Conservation (phyloP, 257 asterid genomes). For the Osmanthus fragrans region DNA sequence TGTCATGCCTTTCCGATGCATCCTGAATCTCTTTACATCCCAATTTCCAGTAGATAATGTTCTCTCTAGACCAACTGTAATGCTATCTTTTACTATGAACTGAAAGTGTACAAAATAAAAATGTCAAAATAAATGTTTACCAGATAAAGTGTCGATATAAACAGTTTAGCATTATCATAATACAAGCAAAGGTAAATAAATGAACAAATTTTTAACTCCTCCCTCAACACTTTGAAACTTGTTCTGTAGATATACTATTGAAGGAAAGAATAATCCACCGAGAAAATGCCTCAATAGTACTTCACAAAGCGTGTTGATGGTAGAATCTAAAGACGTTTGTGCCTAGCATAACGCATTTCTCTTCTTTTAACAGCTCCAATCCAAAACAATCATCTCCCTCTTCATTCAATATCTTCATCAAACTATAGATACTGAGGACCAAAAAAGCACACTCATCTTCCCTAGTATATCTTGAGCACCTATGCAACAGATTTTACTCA, state of each 20-base stretch:
- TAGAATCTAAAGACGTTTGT: background rate
- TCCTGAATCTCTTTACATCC: constrained; percentile 82
- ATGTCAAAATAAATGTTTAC: background rate
- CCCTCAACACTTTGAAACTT: background rate
- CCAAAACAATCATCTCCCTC: constrained; percentile 10
- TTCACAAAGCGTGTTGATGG: background rate
- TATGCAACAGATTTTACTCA: background rate
- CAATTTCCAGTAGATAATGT: constrained; percentile 93
- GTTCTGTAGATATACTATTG: background rate
- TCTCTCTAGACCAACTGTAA: constrained; percentile 75
- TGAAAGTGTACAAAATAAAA: constrained; percentile 26
- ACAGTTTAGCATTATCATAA: background rate
- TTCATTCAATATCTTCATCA: constrained; percentile 1
- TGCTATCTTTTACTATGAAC: constrained; percentile 43
- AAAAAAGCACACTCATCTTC: background rate
- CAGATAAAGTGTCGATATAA: constrained; percentile 11
- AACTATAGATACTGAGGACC: background rate
- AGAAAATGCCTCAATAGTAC: background rate
- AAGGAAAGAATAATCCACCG: background rate
- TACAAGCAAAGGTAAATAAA: background rate
- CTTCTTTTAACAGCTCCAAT: background rate
- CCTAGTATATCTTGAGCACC: background rate
- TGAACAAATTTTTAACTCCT: background rate
- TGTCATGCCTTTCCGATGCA: constrained; percentile 95
- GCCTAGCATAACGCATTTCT: background rate